A percentile compares a stretch with the other conserved stretches of the same genome.
These are phyloP conservation scores for Cladosporium colombiae DNA, from an alignment of 2,329 filamentous ascomycete species.

Conservation along the genomic window DNA sequence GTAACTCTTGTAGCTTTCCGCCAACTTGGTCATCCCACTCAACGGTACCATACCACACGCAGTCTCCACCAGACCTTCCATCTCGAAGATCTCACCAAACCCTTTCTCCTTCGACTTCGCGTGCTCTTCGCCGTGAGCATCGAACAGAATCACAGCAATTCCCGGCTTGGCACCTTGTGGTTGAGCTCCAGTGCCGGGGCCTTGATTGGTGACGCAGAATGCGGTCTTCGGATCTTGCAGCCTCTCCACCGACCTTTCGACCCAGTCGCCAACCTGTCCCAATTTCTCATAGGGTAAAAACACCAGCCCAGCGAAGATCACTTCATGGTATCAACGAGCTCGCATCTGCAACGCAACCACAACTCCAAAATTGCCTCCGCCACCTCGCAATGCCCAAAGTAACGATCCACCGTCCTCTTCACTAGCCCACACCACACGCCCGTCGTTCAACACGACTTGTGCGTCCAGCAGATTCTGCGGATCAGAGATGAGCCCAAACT, in stretches of 20 bases:
- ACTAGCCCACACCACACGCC: constrained; percentile 41
- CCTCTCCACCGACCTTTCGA: constrained; percentile 29
- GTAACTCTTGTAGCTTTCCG: constrained; percentile 26
- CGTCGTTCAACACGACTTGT: constrained; percentile 42
- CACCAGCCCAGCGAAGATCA: constrained; percentile 30
- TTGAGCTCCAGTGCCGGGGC: constrained; percentile 28
- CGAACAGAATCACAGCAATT: constrained; percentile 34
- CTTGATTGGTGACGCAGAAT: constrained; percentile 34
- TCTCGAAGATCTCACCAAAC: constrained; percentile 35
- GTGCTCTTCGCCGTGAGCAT: constrained; percentile 37
- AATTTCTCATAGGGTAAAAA: constrained; percentile 29
- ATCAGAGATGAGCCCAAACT: constrained; percentile 43
- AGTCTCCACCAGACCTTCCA: constrained; percentile 32
- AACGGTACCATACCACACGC: constrained; percentile 28
- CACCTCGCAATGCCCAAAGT: constrained; percentile 45
- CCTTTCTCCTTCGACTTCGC: constrained; percentile 30
- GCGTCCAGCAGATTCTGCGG: constrained; percentile 45
- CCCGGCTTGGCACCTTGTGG: constrained; percentile 27
- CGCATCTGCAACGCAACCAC: constrained; percentile 34
- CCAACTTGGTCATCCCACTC: constrained; percentile 30
- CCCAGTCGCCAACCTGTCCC: constrained; percentile 26
- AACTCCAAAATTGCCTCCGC: constrained; percentile 41
- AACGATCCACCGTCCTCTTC: constrained; percentile 43
- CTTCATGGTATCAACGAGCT: constrained; percentile 32
- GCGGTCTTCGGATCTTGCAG: constrained; percentile 34